Conservation (phyloP, 495 filamentous ascomycete genomes). For the Terfezia claveryi region DNA sequence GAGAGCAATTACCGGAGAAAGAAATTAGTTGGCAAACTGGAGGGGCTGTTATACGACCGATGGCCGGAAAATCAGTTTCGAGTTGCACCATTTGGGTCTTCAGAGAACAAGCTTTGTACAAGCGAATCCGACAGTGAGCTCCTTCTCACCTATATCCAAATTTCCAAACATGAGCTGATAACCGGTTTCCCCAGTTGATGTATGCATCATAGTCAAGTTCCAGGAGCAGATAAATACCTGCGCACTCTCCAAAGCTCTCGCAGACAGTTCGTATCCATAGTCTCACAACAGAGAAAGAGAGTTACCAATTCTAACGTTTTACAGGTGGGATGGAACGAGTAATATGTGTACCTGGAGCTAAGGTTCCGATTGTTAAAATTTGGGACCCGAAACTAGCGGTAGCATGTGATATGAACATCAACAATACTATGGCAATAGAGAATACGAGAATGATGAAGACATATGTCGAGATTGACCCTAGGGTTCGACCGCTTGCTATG, state of each 20-base stretch:
- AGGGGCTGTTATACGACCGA: constrained; percentile 62
- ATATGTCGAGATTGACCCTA: constrained; percentile 80
- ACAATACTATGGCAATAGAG: constrained; percentile 80
- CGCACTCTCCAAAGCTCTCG: background rate
- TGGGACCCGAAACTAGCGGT: constrained; percentile 86
- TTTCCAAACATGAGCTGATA: constrained; percentile 10
- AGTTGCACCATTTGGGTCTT: constrained; percentile 89
- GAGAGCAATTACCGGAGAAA: constrained; percentile 54
- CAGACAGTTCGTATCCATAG: background rate
- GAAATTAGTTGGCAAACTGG: constrained; percentile 63
- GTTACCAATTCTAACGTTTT: constrained; percentile 3
- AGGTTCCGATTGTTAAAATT: constrained; percentile 96
- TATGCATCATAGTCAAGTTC: constrained; percentile 64
- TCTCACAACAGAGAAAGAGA: background rate
- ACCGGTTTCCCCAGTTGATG: constrained; percentile 44
- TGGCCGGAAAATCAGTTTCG: constrained; percentile 83
- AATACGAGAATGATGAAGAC: constrained; percentile 97
- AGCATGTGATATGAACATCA: constrained; percentile 97
- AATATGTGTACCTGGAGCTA: constrained; percentile 77
- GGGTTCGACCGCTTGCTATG: constrained; percentile 83
- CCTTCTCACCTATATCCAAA: background rate
- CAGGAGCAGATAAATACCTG: background rate
- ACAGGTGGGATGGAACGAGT: constrained; percentile 90
- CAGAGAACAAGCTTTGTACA: constrained; percentile 83
- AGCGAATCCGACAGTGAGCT: constrained; percentile 84